These are phyloP conservation scores for Starmerella bacillaris DNA, from an alignment of 805 yeast species.

Conservation along the genomic window DNA sequence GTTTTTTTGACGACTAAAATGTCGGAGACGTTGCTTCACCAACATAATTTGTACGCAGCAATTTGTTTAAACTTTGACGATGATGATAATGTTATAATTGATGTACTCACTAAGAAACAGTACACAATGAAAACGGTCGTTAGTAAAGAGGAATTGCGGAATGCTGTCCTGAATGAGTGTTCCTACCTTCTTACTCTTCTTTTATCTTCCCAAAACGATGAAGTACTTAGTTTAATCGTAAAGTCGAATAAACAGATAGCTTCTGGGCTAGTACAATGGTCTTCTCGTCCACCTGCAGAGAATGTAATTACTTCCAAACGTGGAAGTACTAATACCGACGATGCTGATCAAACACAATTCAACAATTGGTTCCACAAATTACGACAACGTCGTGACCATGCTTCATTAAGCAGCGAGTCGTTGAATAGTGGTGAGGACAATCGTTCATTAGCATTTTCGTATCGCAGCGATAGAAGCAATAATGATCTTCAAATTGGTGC, in stretches of 20 bases:
- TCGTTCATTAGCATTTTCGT: not conserved
- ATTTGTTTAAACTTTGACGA: conserved; percentile 29
- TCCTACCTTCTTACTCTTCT: conserved; percentile 24
- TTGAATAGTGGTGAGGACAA: not conserved
- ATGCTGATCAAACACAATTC: conserved; percentile 21
- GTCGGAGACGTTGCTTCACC: conserved; percentile 22
- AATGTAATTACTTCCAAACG: no score
- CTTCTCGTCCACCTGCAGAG: conserved; percentile 9
- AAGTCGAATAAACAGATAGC: conserved; percentile 19
- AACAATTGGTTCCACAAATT: conserved; percentile 21
- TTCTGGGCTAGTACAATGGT: conserved; percentile 17
- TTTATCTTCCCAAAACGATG: conserved; percentile 24
- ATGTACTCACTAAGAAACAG: not conserved
- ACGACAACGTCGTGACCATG: conserved; percentile 15
- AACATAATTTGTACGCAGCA: conserved; percentile 26
- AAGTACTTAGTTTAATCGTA: conserved; percentile 19
- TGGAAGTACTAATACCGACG: conserved; percentile 9
- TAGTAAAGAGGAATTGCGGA: conserved; percentile 22
- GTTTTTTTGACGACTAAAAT: conserved; percentile 40
- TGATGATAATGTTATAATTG: conserved; percentile 13
- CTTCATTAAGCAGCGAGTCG: conserved; percentile 13
- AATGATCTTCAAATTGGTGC: conserved; percentile 15
- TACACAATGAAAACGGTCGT: conserved; percentile 19
- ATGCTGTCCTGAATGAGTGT: conserved; percentile 25
- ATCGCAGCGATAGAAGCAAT: conserved; percentile 2